Evolutionary conservation across 495 filamentous ascomycete species (phyloP).

Genomic region (Aspergillus hancockii): DNA sequence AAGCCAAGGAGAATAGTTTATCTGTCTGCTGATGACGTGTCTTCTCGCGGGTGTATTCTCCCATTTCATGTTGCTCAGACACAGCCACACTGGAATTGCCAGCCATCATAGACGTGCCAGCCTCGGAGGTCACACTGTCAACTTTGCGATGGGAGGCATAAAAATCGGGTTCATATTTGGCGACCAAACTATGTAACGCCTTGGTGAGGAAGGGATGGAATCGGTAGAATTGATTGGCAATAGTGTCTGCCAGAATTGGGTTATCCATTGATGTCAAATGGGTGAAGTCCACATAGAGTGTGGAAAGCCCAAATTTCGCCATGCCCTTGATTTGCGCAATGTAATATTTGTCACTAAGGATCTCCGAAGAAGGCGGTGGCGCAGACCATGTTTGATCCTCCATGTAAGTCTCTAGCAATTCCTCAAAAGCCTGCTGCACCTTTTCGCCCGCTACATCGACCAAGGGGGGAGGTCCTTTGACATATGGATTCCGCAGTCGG

Average conservation of each 20-base stretch:
- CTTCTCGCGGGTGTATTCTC: slow-evolving; percentile 48
- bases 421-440: slow-evolving; percentile 82
- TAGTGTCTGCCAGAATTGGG: slow-evolving; percentile 76
- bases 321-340: slow-evolving; percentile 93
- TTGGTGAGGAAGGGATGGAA: slow-evolving; percentile 91
- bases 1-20: slow-evolving; percentile 90
- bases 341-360: slow-evolving; percentile 90
- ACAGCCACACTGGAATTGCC: slow-evolving; percentile 59
- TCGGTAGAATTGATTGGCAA: slow-evolving; percentile 89
- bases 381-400: slow-evolving; percentile 75
- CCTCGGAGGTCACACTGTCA: slow-evolving; percentile 58
- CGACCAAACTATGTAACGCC: slow-evolving; percentile 88
- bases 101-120: slow-evolving; percentile 65
- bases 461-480: slow-evolving; percentile 74
- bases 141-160: slow-evolving; percentile 87
- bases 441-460: slow-evolving; percentile 84
- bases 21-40: slow-evolving; percentile 95
- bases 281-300: slow-evolving; percentile 93
- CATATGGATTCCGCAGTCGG: slow-evolving; percentile 59
- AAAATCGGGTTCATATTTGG: slow-evolving; percentile 91
- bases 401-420: slow-evolving; percentile 81
- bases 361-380: slow-evolving; percentile 71
- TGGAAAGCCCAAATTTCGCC: slow-evolving; percentile 82
- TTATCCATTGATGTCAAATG: slow-evolving; percentile 73
- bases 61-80: slow-evolving; percentile 52